Conservation (phyloP, 331 rosid species). For the Acacia pycnantha region DNA sequence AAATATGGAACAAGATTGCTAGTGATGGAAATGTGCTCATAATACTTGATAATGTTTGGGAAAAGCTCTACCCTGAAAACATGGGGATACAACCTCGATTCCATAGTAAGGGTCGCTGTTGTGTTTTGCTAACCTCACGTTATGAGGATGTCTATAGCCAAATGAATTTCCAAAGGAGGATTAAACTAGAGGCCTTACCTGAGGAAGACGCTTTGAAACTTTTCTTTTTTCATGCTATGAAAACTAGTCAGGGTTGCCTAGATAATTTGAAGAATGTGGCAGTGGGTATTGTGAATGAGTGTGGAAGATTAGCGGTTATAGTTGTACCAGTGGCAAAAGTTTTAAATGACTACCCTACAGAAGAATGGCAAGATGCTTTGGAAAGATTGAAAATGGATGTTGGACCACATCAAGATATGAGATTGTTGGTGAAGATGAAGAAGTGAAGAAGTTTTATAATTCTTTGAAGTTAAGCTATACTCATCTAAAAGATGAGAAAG, state of each 20-base stretch:
- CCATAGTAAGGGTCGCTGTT: not conserved
- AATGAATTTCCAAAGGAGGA: not conserved
- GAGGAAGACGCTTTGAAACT: not conserved
- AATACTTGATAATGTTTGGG: not conserved
- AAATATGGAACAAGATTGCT: not conserved
- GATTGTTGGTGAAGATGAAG: not conserved
- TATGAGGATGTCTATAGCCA: not conserved
- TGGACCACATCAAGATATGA: not conserved
- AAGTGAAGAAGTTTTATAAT: conserved; percentile 11
- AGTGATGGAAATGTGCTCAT: not conserved
- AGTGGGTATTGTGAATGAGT: not conserved
- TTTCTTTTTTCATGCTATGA: not conserved
- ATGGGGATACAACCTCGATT: not conserved
- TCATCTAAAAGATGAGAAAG: not conserved
- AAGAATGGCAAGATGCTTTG: conserved; percentile 9
- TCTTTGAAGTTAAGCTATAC: conserved; percentile 26
- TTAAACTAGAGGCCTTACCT: not conserved
- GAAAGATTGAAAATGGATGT: not conserved
- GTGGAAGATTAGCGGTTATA: conserved; percentile 24
- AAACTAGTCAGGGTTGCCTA: not conserved
- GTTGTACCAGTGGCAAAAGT: conserved; percentile 18
- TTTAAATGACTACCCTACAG: not conserved
- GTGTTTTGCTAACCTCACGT: not conserved
- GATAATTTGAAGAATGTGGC: not conserved
- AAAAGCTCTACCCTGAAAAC: not conserved